Base-by-base conservation (phyloP, 2,329 filamentous ascomycete species). In the Calcarisporium arbuscula region DNA sequence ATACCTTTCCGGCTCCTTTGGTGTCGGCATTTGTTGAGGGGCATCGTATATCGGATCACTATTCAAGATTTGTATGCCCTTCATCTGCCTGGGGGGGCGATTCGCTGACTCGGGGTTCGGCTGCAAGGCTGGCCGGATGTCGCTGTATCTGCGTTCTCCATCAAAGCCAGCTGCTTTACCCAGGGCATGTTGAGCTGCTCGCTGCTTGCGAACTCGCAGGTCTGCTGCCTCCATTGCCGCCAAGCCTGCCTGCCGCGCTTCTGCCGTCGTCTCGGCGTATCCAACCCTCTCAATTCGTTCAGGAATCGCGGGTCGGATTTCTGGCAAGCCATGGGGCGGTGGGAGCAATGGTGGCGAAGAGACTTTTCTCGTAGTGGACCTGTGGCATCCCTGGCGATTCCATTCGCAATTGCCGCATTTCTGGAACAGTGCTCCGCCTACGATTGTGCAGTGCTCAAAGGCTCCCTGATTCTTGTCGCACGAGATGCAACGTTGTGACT, bases 321-420 rank as follows among this genome's bases (percentile, higher is more conserved):
- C n/a, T n/a, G n/a, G n/a, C n/a, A n/a, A n/a, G n/a, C n/a, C n/a
- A n/a, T n/a, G n/a, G n/a, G n/a, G n/a, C n/a, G n/a, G n/a, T n/a
- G n/a, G n/a, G n/a, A n/a, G n/a, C n/a, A n/a, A n/a, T n/a, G n/a
- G n/a, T n/a, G n/a, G n/a, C n/a, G n/a, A n/a, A n/a, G n/a, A n/a
- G n/a, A n/a, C n/a, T 5, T 31, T 14, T 7, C 17, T 9, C 6
- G 43, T 50, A n/a, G 49, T 49, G 2, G 51, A 52, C 10, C 48
- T 52, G 28, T 59, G 56, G 28, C 61, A 65, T 14, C 53, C 53
- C 34, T 58, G 54, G 3, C 57, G 58, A 40, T 64, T 65, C 68
- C 68, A 72, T 43, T 70, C 65, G 41, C 68, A 72, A 41, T 72
- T 72, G 19, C 65, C 68, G 38, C 68, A 72, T 19, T 65, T 62